Evolutionary conservation across 2,329 filamentous ascomycete species (phyloP).

Genomic region (Penicillium janthinellum): DNA sequence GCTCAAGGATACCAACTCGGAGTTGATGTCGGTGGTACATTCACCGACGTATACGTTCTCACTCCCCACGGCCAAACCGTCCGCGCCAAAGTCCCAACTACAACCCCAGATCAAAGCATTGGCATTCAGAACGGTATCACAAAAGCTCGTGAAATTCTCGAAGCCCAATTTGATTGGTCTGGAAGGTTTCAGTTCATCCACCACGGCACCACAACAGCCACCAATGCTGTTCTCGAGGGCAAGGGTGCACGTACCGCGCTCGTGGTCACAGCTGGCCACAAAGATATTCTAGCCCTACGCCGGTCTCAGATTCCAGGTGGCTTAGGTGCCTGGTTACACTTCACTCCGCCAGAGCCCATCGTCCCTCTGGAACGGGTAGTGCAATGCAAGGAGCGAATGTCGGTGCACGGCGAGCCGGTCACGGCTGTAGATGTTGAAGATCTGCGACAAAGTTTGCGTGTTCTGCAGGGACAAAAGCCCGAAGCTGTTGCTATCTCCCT

Average conservation of each 20-base stretch:
- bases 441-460: conserved; percentile 43
- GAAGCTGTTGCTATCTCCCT: conserved; percentile 52
- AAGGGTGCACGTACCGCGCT: conserved; percentile 53
- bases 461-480: conserved; percentile 44
- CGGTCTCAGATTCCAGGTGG: conserved; percentile 56
- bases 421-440: conserved; percentile 42
- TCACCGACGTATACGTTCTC: conserved; percentile 53
- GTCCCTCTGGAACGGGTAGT: conserved; percentile 53
- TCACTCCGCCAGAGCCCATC: conserved; percentile 50
- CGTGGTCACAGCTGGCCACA: conserved; percentile 53
- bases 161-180: conserved; percentile 44
- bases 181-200: conserved; percentile 54
- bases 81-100: conserved; percentile 51
- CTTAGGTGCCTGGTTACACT: conserved; percentile 54
- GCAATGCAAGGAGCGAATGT: conserved; percentile 49
- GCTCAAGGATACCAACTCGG: conserved; percentile 27
- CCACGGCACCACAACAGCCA: conserved; percentile 30
- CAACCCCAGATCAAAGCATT: conserved; percentile 50
- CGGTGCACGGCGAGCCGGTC: conserved; percentile 46
- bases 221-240: conserved; percentile 49
- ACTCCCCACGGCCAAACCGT: conserved; percentile 48
- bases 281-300: conserved; percentile 51
- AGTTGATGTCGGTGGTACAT: conserved; percentile 44
- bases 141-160: conserved; percentile 45
- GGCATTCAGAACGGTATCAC: conserved; percentile 50